A percentile compares a stretch with the other conserved stretches of the same genome.
phyloP scores from a whole-genome alignment of 2,329 filamentous ascomycete species.

The Xylariaceae sp. region DNA sequence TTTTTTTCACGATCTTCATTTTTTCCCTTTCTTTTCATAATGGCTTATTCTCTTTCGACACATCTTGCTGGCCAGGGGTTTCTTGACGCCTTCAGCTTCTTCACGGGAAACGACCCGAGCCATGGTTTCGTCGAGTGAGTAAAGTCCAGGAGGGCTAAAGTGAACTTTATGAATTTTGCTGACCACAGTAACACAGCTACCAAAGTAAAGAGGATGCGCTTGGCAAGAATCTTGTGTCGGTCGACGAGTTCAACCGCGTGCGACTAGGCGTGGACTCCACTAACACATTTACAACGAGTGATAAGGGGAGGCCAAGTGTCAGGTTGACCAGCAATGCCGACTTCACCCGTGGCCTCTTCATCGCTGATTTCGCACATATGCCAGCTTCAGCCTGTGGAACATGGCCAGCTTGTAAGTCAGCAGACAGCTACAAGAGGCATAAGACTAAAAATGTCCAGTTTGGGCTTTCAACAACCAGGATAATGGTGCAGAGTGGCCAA shows the following conservation, averaged over 20 bases:
- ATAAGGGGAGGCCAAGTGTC: conserved; percentile 53
- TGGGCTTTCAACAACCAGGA: conserved; percentile 40
- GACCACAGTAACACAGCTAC: conserved; percentile 30
- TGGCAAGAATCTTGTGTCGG: conserved; percentile 34
- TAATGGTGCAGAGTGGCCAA: conserved; percentile 53
- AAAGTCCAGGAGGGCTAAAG: conserved; percentile 10
- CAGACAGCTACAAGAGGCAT: too few species aligned
- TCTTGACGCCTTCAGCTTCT: conserved; percentile 43
- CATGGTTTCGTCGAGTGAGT: conserved; percentile 64
- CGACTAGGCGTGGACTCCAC: conserved; percentile 41
- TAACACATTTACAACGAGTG: conserved; percentile 30
- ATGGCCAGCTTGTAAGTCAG: conserved; percentile 65
- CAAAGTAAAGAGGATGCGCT: conserved; percentile 38
- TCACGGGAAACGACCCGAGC: conserved; percentile 54
- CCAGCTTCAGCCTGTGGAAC: conserved; percentile 65
- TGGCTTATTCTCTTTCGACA: conserved; percentile 26
- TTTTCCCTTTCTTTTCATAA: conserved; percentile 7
- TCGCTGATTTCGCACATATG: conserved; percentile 71
- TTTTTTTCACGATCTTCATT: conserved; percentile 7
- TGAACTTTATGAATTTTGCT: conserved; percentile 7
- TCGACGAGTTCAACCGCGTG: conserved; percentile 39
- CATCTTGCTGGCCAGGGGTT: conserved; percentile 29
- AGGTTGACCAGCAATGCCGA: conserved; percentile 60
- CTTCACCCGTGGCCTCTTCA: conserved; percentile 64
- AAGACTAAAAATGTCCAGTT: conserved; percentile 31